Base-by-base conservation (phyloP, 73 alveolate genomes). In the Paramecium sonneborni region DNA sequence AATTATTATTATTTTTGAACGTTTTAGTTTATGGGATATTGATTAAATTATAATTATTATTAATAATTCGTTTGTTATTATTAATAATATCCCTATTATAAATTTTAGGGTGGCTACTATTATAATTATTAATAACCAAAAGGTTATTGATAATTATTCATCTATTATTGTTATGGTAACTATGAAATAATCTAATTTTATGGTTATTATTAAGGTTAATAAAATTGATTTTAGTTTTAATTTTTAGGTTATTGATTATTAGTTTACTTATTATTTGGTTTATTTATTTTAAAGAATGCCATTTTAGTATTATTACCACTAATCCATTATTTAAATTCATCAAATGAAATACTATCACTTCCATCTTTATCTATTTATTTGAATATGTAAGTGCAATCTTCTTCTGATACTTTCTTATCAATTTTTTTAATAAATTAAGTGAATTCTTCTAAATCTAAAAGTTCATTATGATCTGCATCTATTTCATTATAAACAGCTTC, bases 271-370 rank as follows among this genome's bases (percentile, higher is more conserved):
- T 52, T 52, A 52, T 62, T 28, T 62, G 84, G 84, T 26, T 62
- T 62, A 11, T 62, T 30, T 5, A 62, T 62, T 12, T 62, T 62
- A 26, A 62, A 62, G 24, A 62, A 30, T 30, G 87, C 58, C 93
- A 86, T 86, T 67, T 39, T 76, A 23, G 58, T 76, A 86, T 86
- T 76, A 23, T 86, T 62, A 38, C 76, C 46, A 56, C 86, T 62
- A 38, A 86, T 56, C 93, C 93, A 86, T 76, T 34, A 56, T 38
- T 74, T 62, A 86, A 86, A 86, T 21, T 86, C 93, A 62, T 86
- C 93, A 58, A 58, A 86, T 11, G 88, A 62, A 15, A 86, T 86
- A 39, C 86, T 58, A 56, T 86, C 28, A 76, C 76, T 76, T 18
- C 85, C 85, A 86, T 86, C 93, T 34, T 58, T 57, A n/a, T 86